Base-by-base conservation (phyloP, 1,284 basidiomycete species). In the Ustilago cynodontis region DNA sequence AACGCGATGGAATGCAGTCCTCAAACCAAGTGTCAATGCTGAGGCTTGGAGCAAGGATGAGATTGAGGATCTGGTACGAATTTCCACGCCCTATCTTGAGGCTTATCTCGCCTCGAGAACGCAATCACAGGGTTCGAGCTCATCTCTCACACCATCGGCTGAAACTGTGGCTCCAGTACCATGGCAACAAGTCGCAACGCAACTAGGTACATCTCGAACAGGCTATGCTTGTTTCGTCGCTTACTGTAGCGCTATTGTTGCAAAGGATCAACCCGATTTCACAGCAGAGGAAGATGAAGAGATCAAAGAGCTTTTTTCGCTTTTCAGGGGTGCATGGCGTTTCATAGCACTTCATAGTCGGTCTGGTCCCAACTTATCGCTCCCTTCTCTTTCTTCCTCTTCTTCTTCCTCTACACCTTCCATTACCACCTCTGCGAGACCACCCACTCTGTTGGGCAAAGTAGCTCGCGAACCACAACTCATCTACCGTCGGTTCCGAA, bases 281-380 rank as follows among this genome's bases (percentile, higher is more conserved):
- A 65, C 60, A 13, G 24, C 59, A 0, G 39, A 24, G 9, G 75
- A 77, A 29, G 75, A 77, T 37, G 70, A 61, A 2, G 47, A 65
- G 24, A 56, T 64, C 45, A 54, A 59, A 10, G 29, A 59, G 29
- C 71, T 73, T 53, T 77, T 72, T 57, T 62, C 51, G 11, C 59
- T 77, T 41, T 73, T 77, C 31, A 59, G 71, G 3, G 70, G 70
- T 22, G 56, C 70, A 14, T 77, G 75, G 75, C 61, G 69, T 1
- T 59, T 77, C 49, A 72, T 77, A 35, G 57, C 65, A n/a, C 53
- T 72, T 18, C 69, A 77, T 53, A 45, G 45, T 22, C 24, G 52
- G 4, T 13, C 43, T 33, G 39, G 53, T 22, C 65, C 65, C 2
- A 61, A 63, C 45, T 14, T 69, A 16, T 62, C 61, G 5, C 29